Evolutionary conservation across 768 basidiomycete genomes (phyloP).

Genomic region (Agrocybe chaxingu): DNA sequence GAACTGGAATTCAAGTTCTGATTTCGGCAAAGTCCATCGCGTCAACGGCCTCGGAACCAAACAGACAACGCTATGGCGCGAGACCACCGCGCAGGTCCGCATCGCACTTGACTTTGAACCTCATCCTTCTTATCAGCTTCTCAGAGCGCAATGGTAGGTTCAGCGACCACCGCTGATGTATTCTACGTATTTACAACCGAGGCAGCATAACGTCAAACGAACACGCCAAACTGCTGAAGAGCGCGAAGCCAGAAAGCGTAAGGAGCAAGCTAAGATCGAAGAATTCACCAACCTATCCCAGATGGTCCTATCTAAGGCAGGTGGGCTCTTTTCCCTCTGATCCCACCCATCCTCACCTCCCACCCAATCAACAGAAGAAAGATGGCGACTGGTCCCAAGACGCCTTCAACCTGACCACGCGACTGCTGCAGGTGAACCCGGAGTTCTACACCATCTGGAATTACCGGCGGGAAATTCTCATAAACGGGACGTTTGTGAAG

Average conservation of each 20-base stretch:
- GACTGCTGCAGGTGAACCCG: constrained; percentile 79
- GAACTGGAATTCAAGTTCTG: neutral
- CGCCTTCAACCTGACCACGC: constrained; percentile 76
- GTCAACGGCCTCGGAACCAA: constrained; percentile 8
- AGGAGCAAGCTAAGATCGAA: constrained; percentile 72
- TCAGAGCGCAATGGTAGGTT: constrained; percentile 6
- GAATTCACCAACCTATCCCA: constrained; percentile 69
- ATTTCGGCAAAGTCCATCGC: too few relatives aligned
- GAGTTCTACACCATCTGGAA: constrained; percentile 99
- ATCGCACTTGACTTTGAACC: neutral
- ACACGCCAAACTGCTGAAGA: constrained; percentile 55
- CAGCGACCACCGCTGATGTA: neutral
- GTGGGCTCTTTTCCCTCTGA: constrained; percentile 16
- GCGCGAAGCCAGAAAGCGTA: constrained; percentile 61
- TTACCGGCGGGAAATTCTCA: constrained; percentile 79
- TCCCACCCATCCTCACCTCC: constrained; percentile 7
- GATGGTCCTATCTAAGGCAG: constrained; percentile 62
- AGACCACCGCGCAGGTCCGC: neutral
- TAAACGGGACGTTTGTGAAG: constrained; percentile 64
- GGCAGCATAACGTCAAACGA: constrained; percentile 73
- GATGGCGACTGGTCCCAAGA: constrained; percentile 63
- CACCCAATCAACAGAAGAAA: constrained; percentile 53
- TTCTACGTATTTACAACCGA: neutral
- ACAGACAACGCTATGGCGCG: neutral
- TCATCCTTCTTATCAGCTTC: neutral